These are phyloP conservation scores for Claviceps sp. DNA, from an alignment of 2,329 filamentous ascomycete species.

Conservation along the genomic window DNA sequence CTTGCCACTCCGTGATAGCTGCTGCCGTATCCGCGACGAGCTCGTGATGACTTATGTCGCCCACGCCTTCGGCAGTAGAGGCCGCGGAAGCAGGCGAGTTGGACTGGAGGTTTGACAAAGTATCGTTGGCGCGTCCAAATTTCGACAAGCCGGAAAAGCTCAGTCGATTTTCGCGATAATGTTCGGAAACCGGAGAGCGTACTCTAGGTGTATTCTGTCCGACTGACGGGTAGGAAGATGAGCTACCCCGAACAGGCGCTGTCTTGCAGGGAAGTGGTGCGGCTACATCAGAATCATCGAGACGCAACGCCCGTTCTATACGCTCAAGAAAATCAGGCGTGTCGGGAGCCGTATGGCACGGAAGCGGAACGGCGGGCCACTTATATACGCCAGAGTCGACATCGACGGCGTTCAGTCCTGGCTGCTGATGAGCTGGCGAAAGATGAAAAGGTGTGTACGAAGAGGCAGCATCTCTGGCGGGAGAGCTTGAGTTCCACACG, in stretches of 20 bases:
- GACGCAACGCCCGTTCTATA: slow-evolving; percentile 8
- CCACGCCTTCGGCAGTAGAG: slow-evolving; percentile 5
- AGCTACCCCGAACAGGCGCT: slow-evolving; percentile 13
- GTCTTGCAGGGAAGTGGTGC: neutral
- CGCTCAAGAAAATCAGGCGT: slow-evolving; percentile 9
- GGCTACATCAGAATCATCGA: neutral
- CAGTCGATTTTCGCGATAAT: slow-evolving; percentile 10
- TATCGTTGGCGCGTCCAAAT: slow-evolving; percentile 17
- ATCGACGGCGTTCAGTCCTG: neutral
- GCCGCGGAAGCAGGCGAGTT: slow-evolving; percentile 12
- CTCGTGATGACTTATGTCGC: slow-evolving; percentile 9
- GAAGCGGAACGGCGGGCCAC: neutral
- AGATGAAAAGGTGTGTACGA: neutral
- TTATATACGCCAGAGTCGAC: neutral
- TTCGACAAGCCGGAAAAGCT: slow-evolving; percentile 17
- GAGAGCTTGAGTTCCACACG: neutral
- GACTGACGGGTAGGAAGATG: slow-evolving; percentile 19
- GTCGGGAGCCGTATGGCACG: slow-evolving; percentile 1
- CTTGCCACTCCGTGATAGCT: slow-evolving; percentile 15
- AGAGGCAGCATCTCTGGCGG: neutral
- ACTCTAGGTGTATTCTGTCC: slow-evolving; percentile 10
- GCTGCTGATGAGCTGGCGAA: neutral
- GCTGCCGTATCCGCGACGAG: slow-evolving; percentile 14
- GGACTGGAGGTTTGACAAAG: slow-evolving; percentile 18
- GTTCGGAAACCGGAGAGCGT: slow-evolving; percentile 17